These are phyloP conservation scores for Huiozyma naganishii DNA, from an alignment of 805 yeast species.

Conservation along the genomic window DNA sequence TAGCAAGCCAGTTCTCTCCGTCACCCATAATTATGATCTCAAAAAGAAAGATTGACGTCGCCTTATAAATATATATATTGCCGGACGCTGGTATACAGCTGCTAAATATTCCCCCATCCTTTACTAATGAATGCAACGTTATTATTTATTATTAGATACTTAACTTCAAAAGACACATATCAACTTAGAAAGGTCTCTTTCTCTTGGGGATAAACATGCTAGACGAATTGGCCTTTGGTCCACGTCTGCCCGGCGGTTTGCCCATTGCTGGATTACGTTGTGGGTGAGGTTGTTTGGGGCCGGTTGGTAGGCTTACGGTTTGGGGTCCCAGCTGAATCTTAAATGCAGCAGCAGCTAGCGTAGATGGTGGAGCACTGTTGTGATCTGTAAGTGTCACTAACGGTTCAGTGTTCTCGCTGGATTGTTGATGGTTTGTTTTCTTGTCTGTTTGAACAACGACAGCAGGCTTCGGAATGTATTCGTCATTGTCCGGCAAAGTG, in stretches of 20 bases:
- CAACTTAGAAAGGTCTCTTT: conserved; percentile 8
- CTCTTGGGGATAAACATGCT: conserved; percentile 20
- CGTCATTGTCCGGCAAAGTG: too few relatives aligned
- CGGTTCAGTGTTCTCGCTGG: too few relatives aligned
- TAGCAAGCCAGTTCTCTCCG: not conserved
- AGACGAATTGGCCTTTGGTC: conserved; percentile 5
- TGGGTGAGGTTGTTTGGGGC: too few relatives aligned
- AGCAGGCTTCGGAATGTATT: too few relatives aligned
- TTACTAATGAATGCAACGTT: not conserved
- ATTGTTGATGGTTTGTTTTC: too few relatives aligned
- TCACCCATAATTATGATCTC: conserved; percentile 1
- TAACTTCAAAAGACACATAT: not conserved
- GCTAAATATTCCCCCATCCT: not conserved
- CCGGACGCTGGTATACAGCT: not conserved
- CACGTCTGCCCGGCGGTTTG: not conserved
- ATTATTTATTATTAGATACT: not conserved
- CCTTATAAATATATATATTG: not conserved
- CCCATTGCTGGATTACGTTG: too few relatives aligned
- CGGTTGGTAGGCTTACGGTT: too few relatives aligned
- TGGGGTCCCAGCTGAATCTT: too few relatives aligned
- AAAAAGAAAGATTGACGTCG: conserved; percentile 1
- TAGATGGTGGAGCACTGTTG: too few relatives aligned
- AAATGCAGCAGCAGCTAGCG: too few relatives aligned
- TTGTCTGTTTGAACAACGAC: too few relatives aligned
- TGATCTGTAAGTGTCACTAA: too few relatives aligned